Percentiles rank a stretch among this genome's conserved stretches.
phyloP scores from a whole-genome alignment of 2,329 filamentous ascomycete species.

The Atkinsonella texensis region DNA sequence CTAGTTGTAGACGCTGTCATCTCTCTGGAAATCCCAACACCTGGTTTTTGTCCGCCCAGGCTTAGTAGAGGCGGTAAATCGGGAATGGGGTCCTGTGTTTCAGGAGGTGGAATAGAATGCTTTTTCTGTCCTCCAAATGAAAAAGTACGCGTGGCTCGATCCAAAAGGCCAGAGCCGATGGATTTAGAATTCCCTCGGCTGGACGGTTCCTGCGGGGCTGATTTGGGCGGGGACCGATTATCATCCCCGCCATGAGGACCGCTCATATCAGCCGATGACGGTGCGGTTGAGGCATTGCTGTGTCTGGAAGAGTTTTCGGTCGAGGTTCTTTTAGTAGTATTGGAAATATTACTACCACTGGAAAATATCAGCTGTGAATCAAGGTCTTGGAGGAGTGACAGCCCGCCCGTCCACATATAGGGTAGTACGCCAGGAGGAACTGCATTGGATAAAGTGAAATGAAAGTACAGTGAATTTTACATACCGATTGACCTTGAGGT shows the following conservation, averaged over 20 bases:
- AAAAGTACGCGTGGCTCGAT: constrained; percentile 45
- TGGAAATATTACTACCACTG: constrained; percentile 48
- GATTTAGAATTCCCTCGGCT: constrained; percentile 34
- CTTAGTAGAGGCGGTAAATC: constrained; percentile 27
- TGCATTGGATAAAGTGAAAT: background rate
- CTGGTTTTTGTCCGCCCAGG: constrained; percentile 20
- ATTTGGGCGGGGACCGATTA: constrained; percentile 20
- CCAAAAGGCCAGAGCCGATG: constrained; percentile 39
- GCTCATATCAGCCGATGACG: constrained; percentile 38
- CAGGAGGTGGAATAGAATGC: constrained; percentile 19
- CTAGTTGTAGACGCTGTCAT: constrained; percentile 41
- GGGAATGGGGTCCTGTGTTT: constrained; percentile 18
- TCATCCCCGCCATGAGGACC: constrained; percentile 17
- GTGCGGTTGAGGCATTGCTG: constrained; percentile 49
- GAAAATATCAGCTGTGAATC: constrained; percentile 21
- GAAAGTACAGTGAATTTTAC: constrained; percentile 16
- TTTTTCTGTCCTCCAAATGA: constrained; percentile 48
- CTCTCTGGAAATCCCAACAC: constrained; percentile 30
- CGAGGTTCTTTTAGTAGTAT: constrained; percentile 47
- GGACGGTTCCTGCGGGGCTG: constrained; percentile 24
- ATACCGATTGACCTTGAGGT: constrained; percentile 43
- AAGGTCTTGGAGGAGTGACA: background rate
- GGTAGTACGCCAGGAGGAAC: background rate
- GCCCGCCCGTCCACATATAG: background rate
- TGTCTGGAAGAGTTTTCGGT: constrained; percentile 50